These are phyloP conservation scores for Punctularia strigosozonata DNA, from an alignment of 768 basidiomycete species.

Conservation along the genomic window DNA sequence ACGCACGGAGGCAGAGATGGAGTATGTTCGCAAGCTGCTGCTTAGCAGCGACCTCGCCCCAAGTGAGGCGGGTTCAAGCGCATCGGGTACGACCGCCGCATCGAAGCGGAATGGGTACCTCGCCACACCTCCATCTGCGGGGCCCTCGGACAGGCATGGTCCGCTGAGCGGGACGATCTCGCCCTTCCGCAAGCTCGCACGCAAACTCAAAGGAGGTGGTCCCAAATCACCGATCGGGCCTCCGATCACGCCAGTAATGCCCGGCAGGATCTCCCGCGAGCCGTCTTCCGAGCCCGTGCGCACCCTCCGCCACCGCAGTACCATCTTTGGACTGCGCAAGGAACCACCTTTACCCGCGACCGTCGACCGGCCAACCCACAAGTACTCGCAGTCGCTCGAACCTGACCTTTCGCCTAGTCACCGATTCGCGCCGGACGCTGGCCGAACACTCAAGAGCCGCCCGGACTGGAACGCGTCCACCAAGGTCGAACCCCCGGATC, in stretches of 20 bases:
- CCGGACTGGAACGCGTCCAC: conserved; percentile 76
- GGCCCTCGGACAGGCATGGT: conserved; percentile 23
- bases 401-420: conserved; percentile 53
- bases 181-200: conserved; percentile 68
- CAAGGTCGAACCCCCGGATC: conserved; percentile 48
- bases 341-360: conserved; percentile 32
- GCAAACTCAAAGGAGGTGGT: conserved; percentile 46
- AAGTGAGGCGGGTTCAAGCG: conserved; percentile 63
- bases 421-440: conserved; percentile 24
- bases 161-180: conserved; percentile 65
- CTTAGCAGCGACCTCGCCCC: conserved; percentile 34
- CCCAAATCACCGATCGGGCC: conserved; percentile 30
- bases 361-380: conserved; percentile 50
- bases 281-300: conserved; percentile 46
- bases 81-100: conserved; percentile 35
- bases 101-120: conserved; percentile 51
- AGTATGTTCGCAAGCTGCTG: conserved; percentile 49
- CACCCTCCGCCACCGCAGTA: conserved; percentile 47
- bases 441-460: conserved; percentile 28
- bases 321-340: conserved; percentile 42
- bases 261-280: too few relatives aligned
- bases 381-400: conserved; percentile 58
- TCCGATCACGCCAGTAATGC: too few relatives aligned
- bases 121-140: conserved; percentile 45
- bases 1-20: conserved; percentile 78